A percentile compares a stretch with the other conserved stretches of the same genome.
Conservation (phyloP, 345 rosid species). For the Trapa bicornis region DNA sequence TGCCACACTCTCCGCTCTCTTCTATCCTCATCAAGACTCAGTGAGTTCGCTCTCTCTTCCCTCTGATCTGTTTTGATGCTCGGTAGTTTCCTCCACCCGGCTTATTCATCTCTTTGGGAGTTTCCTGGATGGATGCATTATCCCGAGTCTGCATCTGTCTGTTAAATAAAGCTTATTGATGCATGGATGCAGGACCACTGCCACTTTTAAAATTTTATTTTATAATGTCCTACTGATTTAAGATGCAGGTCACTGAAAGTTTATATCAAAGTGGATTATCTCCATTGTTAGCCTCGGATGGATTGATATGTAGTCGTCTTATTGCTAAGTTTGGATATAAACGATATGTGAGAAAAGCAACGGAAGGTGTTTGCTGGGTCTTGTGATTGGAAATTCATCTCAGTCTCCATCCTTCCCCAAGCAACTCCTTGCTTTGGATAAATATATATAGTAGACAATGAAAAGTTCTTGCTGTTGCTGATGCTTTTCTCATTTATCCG, state of each 20-base stretch:
- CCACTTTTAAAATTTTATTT: too few relatives aligned
- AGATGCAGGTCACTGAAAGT: too few relatives aligned
- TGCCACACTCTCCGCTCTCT: constrained; percentile 59
- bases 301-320: neutral
- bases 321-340: neutral
- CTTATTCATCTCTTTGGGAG: neutral
- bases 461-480: neutral
- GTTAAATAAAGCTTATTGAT: too few relatives aligned
- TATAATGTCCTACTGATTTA: neutral
- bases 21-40: constrained; percentile 38
- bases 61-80: neutral
- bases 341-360: too few relatives aligned
- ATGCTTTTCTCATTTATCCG: neutral
- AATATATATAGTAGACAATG: neutral
- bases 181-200: too few relatives aligned
- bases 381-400: neutral
- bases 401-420: neutral
- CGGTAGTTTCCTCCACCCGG: neutral
- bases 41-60: constrained; percentile 1
- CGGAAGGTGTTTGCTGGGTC: neutral
- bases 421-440: too few relatives aligned
- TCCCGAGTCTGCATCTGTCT: too few relatives aligned
- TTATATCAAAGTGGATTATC: neutral
- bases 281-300: neutral
- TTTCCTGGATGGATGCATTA: neutral